Base-by-base conservation (phyloP, 202 grass and related monocot genomes). In the Elaeis oleifera region DNA sequence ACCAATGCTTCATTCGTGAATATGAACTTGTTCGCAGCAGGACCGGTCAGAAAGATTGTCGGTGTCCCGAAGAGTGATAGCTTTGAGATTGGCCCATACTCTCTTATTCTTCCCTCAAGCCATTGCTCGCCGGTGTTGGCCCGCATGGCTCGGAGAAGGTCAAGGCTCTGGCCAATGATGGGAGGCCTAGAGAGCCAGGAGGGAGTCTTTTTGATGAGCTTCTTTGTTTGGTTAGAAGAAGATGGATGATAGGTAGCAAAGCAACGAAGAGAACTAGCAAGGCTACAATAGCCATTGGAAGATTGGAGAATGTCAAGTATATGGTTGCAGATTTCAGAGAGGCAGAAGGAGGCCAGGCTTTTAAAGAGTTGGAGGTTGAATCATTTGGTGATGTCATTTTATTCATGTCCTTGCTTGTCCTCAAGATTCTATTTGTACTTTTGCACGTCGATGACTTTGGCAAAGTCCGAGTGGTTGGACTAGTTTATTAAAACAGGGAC, bases 61-160 rank as follows among this genome's bases (percentile, higher is more conserved):
- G 72, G 76, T 8, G 60, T 4, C 58, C 80, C 73, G 60, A 88
- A 88, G 50, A 88, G 65, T 6, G 80, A 88, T 26, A 88, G 72
- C 72, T 83, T 88, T 14, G 69, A 88, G 11, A 88, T 77, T 8
- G 73, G 72, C 6, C 84, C 84, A 29, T 83, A 77, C 54, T 67
- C 56, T 50, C 1, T 15, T 50, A 76, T 23, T 14, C 69, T 17
- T 18, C 26, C 15, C 0, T 9, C 28, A 1, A 83, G 8, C 80
- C 85, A 88, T 58, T 39, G 69, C 56, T 79, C 77, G 39, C 60
- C 85, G 28, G 63, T 54, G 69, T 80, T 83, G 28, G 36, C 23
- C 0, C 65, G 69, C 85, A 88, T 83, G 18, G 80, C 85, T 16
- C 65, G 76, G 68, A 88, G 85, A 0, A 88, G 55, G 55, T 54